Evolutionary conservation across 306 rosid species (phyloP).

Genomic region (Medicago truncatula): DNA sequence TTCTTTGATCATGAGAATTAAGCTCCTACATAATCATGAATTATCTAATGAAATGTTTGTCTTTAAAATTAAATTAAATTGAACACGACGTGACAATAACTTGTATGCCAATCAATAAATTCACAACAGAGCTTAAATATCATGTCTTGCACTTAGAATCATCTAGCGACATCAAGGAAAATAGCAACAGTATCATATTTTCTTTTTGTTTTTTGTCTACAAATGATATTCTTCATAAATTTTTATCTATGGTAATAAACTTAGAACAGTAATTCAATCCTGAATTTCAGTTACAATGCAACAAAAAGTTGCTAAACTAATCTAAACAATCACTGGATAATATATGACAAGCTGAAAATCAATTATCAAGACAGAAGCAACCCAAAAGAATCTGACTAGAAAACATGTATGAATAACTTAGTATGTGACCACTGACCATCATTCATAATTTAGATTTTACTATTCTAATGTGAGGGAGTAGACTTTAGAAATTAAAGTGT

Average conservation of each 20-base stretch:
- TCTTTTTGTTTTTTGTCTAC: background rate
- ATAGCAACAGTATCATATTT: constrained; percentile 8
- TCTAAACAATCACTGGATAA: constrained; percentile 26
- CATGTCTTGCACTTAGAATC: constrained; percentile 37
- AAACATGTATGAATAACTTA: constrained; percentile 6
- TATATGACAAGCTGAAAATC: constrained; percentile 19
- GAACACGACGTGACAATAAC: constrained; percentile 16
- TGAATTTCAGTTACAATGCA: background rate
- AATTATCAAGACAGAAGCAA: constrained; percentile 25
- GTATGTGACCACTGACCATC: constrained; percentile 1
- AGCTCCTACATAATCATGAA: constrained; percentile 31
- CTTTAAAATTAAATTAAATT: constrained; percentile 9
- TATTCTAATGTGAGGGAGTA: background rate
- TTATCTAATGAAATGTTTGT: constrained; percentile 18
- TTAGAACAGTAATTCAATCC: constrained; percentile 11
- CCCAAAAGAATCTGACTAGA: constrained; percentile 14
- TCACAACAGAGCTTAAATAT: constrained; percentile 23
- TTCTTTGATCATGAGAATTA: constrained; percentile 38
- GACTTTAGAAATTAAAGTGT: constrained; percentile 3
- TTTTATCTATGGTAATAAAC: constrained; percentile 13
- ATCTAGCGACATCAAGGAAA: background rate
- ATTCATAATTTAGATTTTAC: constrained; percentile 16
- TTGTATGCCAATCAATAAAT: constrained; percentile 19
- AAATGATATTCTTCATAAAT: constrained; percentile 1
- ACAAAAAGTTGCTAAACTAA: constrained; percentile 33